A percentile compares a stretch with the other conserved stretches of the same genome.
phyloP scores from a whole-genome alignment of 2,329 filamentous ascomycete species.

The Diaporthe citriasiana region DNA sequence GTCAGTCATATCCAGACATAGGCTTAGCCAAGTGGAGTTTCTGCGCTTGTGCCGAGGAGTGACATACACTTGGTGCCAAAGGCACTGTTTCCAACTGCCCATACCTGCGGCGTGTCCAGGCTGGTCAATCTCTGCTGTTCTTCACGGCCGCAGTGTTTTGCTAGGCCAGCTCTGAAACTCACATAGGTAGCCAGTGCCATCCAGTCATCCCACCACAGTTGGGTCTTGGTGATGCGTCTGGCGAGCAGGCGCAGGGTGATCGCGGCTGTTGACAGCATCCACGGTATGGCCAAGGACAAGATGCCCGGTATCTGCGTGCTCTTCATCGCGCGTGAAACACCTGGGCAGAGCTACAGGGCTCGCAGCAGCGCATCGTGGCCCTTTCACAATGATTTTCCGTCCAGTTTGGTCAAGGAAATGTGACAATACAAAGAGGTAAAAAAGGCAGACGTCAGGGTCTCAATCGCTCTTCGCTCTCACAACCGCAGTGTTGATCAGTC shows the following conservation, averaged over 20 bases:
- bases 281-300: slow-evolving; percentile 21
- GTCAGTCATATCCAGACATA: background rate
- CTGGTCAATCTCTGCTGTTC: background rate
- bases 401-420: background rate
- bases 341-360: slow-evolving; percentile 21
- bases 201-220: slow-evolving; percentile 25
- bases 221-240: slow-evolving; percentile 15
- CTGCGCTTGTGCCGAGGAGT: background rate
- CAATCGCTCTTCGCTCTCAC: background rate
- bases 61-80: slow-evolving; percentile 24
- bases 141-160: too few species aligned
- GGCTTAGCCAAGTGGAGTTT: too few species aligned
- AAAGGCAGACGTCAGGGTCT: background rate
- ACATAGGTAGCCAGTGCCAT: slow-evolving; percentile 19
- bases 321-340: slow-evolving; percentile 33
- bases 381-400: background rate
- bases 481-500: background rate
- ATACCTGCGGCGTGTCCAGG: background rate
- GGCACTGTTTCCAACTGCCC: slow-evolving; percentile 14
- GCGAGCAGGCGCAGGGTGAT: slow-evolving; percentile 15
- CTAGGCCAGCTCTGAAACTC: background rate
- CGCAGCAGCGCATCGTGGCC: slow-evolving; percentile 29
- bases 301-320: slow-evolving; percentile 21
- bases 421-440: background rate
- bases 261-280: slow-evolving; percentile 19